These are phyloP conservation scores for Brasenia schreberi DNA, from an alignment of 164 flowering plant species.

Conservation along the genomic window DNA sequence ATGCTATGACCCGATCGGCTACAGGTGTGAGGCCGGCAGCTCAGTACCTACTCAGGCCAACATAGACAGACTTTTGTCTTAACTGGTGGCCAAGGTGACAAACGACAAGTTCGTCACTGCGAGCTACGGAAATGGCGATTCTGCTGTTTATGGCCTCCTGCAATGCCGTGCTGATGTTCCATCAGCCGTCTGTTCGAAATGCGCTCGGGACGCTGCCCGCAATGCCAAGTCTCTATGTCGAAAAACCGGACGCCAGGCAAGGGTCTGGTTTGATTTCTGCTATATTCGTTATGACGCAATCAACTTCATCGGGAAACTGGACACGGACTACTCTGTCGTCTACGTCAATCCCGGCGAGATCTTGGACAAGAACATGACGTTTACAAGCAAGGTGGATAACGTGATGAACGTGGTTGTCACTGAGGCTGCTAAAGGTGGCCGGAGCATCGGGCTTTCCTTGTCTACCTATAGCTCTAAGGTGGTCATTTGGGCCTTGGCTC, in stretches of 20 bases:
- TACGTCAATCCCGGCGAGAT: conserved; percentile 3
- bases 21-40: neutral
- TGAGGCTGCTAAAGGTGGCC: neutral
- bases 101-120: neutral
- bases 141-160: conserved; percentile 2
- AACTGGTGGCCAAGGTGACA: conserved; percentile 3
- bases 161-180: conserved; percentile 7
- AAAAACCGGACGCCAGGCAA: neutral
- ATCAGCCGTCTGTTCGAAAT: conserved; percentile 2
- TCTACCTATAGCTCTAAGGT: neutral
- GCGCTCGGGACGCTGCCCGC: conserved; percentile 3
- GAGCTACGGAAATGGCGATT: neutral
- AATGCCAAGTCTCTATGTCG: conserved; percentile 1
- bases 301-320: conserved; percentile 5
- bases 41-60: neutral
- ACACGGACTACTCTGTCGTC: conserved; percentile 5
- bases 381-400: neutral
- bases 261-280: conserved; percentile 8
- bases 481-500: conserved; percentile 7
- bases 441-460: conserved; percentile 2
- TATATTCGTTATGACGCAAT: conserved; percentile 3
- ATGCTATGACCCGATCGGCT: neutral
- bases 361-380: neutral
- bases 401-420: neutral
- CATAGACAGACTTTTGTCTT: neutral